Percentiles rank a stretch among this genome's conserved stretches.
phyloP scores from a whole-genome alignment of 768 basidiomycete genomes.

The Phlegmacium glaucopus region DNA sequence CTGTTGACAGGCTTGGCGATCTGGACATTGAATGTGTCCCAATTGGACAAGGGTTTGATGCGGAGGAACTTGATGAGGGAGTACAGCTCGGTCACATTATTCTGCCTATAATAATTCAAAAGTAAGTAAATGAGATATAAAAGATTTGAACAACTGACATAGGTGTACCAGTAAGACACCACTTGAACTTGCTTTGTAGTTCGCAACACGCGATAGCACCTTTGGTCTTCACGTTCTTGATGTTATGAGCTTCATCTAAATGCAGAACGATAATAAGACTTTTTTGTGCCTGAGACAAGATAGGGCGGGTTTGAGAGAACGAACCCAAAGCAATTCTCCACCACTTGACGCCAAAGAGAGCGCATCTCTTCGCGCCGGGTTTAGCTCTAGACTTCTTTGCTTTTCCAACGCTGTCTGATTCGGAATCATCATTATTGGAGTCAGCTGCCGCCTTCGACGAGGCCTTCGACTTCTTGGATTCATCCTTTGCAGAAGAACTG shows the following conservation, averaged over 20 bases:
- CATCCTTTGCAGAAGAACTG: slow-evolving; percentile 48
- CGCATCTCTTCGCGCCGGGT: slow-evolving; percentile 48
- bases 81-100: slow-evolving; percentile 86
- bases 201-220: slow-evolving; percentile 75
- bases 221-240: slow-evolving; percentile 84
- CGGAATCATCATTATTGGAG: slow-evolving; percentile 37
- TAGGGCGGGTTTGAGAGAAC: slow-evolving; percentile 11
- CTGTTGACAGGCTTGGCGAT: slow-evolving; percentile 79
- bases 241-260: slow-evolving; percentile 89
- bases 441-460: slow-evolving; percentile 28
- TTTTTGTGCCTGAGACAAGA: too few relatives aligned
- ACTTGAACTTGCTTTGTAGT: slow-evolving; percentile 74
- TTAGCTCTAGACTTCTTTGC: slow-evolving; percentile 40
- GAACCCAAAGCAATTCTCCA: slow-evolving; percentile 82
- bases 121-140: slow-evolving; percentile 26
- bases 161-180: slow-evolving; percentile 87
- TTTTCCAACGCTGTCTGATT: slow-evolving; percentile 42
- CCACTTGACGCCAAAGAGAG: slow-evolving; percentile 79
- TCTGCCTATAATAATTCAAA: slow-evolving; percentile 66
- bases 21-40: slow-evolving; percentile 72
- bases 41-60: slow-evolving; percentile 76
- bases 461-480: slow-evolving; percentile 44
- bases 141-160: slow-evolving; percentile 40
- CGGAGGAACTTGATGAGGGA: slow-evolving; percentile 88
- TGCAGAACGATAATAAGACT: background rate